Percentiles rank a stretch among this genome's conserved stretches.
Evolutionary conservation across 2,329 filamentous ascomycete species (phyloP).

Genomic region (Pseudopyrenochaeta lycopersici): DNA sequence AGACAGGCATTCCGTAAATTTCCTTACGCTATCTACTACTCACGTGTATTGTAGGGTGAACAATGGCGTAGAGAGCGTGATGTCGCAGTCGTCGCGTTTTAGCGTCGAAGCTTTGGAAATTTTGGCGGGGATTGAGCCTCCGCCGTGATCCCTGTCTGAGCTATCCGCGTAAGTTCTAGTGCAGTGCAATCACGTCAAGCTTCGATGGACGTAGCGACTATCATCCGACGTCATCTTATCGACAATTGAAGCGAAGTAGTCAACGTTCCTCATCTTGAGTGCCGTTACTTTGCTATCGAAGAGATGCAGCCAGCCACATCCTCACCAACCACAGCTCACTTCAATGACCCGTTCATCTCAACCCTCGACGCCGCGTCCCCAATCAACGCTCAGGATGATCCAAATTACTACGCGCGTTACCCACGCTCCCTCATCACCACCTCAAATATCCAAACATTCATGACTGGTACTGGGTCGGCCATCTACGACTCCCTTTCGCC

Average conservation of each 20-base stretch:
- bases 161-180: slow-evolving; percentile 20
- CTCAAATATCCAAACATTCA: slow-evolving; percentile 47
- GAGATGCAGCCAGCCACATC: slow-evolving; percentile 11
- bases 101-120: slow-evolving; percentile 28
- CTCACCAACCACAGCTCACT: slow-evolving; percentile 10
- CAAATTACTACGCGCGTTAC: slow-evolving; percentile 51
- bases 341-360: slow-evolving; percentile 40
- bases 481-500: slow-evolving; percentile 64
- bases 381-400: slow-evolving; percentile 40
- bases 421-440: slow-evolving; percentile 46
- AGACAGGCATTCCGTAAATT: slow-evolving; percentile 62
- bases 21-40: no score
- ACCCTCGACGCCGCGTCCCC: slow-evolving; percentile 32
- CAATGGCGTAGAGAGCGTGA: no score
- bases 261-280: neutral
- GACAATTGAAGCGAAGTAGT: neutral
- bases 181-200: slow-evolving; percentile 7
- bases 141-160: slow-evolving; percentile 17
- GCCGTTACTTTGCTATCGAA: neutral
- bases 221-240: slow-evolving; percentile 36
- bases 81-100: no score
- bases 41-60: no score
- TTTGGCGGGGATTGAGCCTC: slow-evolving; percentile 36
- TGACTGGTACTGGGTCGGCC: slow-evolving; percentile 55
- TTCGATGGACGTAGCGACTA: slow-evolving; percentile 14